Percentiles rank a stretch among this genome's conserved stretches.
Evolutionary conservation across 2,329 filamentous ascomycete genomes (phyloP).

Genomic region (Alternaria longipes): DNA sequence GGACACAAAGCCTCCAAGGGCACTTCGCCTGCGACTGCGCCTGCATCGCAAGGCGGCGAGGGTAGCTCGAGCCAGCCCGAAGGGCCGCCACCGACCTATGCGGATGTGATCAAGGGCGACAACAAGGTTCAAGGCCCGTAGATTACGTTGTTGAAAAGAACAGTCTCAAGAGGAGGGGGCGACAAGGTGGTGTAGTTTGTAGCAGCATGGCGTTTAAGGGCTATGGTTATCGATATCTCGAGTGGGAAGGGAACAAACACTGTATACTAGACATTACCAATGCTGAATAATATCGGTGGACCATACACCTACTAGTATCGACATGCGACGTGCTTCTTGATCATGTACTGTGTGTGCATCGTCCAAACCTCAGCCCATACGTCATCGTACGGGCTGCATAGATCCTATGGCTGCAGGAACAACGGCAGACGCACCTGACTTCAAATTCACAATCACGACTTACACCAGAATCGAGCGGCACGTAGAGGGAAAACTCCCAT

Average conservation of each 20-base stretch:
- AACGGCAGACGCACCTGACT: not conserved
- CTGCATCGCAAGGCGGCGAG: slow-evolving; percentile 31
- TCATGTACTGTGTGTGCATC: not conserved
- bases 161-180: not conserved
- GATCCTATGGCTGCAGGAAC: not conserved
- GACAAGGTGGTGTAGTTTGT: not conserved
- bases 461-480: not conserved
- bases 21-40: slow-evolving; percentile 20
- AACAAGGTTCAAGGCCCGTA: slow-evolving; percentile 77
- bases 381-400: not conserved
- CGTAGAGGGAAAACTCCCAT: not conserved
- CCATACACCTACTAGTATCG: not conserved
- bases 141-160: not conserved
- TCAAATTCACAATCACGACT: not conserved
- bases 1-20: slow-evolving; percentile 25
- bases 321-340: not conserved
- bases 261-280: slow-evolving; percentile 2
- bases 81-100: slow-evolving; percentile 81
- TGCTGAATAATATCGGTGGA: not conserved
- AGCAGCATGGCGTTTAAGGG: slow-evolving; percentile 6
- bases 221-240: not conserved
- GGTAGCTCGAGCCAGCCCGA: slow-evolving; percentile 44
- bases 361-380: not conserved
- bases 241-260: not conserved
- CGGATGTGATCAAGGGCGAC: slow-evolving; percentile 88